Percentiles rank a stretch among this genome's conserved stretches.
Conservation (phyloP, 495 filamentous ascomycete genomes). For the Haplographium delicatum region DNA sequence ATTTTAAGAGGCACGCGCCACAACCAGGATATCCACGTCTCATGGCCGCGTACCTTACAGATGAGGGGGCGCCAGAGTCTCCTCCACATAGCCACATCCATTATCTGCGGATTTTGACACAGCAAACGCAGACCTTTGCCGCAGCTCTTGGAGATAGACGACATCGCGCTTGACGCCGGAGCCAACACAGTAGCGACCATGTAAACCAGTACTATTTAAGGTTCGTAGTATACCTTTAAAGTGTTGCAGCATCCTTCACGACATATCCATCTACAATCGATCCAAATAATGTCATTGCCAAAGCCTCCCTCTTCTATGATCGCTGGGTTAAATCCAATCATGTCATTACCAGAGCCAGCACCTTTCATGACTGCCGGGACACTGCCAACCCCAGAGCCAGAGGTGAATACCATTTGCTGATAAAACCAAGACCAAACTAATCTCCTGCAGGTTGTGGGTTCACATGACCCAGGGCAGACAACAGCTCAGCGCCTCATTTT, state of each 20-base stretch:
- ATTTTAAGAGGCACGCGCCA: no score
- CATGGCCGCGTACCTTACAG: no score
- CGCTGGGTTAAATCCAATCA: not conserved
- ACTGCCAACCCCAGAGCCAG: not conserved
- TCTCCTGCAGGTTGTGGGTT: not conserved
- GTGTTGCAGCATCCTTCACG: no score
- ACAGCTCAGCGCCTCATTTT: not conserved
- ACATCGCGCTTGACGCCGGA: not conserved
- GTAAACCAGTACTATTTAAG: not conserved
- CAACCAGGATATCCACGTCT: no score
- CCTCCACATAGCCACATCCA: no score
- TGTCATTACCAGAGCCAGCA: slow-evolving; percentile 4
- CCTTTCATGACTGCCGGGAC: not conserved
- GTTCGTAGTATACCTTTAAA: not conserved
- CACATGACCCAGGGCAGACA: not conserved
- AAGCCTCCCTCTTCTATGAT: no score
- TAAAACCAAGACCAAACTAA: not conserved
- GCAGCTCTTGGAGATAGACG: not conserved
- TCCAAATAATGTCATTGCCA: no score
- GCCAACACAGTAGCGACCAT: not conserved
- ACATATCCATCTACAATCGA: no score
- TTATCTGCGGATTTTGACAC: no score
- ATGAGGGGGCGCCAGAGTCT: no score
- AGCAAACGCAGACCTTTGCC: not conserved
- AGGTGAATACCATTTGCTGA: not conserved